Evolutionary conservation across 257 asterid genomes (phyloP).

Genomic region (Lycium ferocissimum): DNA sequence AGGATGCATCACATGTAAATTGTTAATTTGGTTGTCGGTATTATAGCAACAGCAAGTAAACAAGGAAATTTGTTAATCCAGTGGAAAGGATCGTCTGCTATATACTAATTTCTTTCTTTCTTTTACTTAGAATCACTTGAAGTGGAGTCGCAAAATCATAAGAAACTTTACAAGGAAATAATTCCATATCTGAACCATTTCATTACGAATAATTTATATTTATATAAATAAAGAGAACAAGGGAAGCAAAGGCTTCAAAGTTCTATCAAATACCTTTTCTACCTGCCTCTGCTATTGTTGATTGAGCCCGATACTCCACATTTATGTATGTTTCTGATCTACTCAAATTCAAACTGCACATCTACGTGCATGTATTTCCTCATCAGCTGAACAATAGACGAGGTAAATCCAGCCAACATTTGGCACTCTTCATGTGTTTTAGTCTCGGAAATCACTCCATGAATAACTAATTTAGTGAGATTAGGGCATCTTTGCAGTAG

Average conservation of each 20-base stretch:
- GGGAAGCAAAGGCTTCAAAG: constrained; percentile 6
- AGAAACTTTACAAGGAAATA: background rate
- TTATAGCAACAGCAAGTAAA: background rate
- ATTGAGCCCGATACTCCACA: constrained; percentile 19
- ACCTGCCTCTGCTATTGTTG: constrained; percentile 13
- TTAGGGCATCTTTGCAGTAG: constrained; percentile 75
- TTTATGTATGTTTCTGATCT: constrained; percentile 30
- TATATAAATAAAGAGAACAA: background rate
- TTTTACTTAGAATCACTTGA: background rate
- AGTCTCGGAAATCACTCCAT: constrained; percentile 85
- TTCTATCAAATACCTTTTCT: constrained; percentile 19
- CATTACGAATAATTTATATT: background rate
- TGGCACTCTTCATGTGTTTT: constrained; percentile 87
- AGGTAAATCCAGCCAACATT: constrained; percentile 69
- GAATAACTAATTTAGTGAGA: constrained; percentile 73
- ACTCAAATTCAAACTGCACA: constrained; percentile 79
- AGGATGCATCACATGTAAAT: constrained; percentile 3
- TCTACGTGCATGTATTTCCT: constrained; percentile 72
- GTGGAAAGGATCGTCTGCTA: background rate
- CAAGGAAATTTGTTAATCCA: background rate
- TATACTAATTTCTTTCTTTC: background rate
- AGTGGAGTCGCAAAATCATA: background rate
- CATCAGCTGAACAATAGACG: constrained; percentile 72
- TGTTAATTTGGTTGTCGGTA: background rate
- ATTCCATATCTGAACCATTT: constrained; percentile 7